phyloP scores from a whole-genome alignment of 139 green algal species.

The Micractinium conductrix region DNA sequence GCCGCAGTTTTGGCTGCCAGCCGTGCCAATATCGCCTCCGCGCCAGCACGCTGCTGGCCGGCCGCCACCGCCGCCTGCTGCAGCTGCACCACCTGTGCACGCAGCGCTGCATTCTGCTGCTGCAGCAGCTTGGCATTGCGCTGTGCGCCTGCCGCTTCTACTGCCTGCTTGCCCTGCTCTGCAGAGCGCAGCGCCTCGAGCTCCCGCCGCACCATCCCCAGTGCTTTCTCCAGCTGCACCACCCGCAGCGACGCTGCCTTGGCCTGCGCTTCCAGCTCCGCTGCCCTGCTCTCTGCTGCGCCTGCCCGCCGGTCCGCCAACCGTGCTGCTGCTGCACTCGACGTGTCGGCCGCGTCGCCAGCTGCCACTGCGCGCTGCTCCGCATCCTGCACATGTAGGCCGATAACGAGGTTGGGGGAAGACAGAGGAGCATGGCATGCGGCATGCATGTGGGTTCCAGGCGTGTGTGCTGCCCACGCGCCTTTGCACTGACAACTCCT shows the following conservation, averaged over 20 bases:
- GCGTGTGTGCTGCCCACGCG: background rate
- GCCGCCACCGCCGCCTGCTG: no score
- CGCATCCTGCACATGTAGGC: background rate
- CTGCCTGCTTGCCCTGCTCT: background rate
- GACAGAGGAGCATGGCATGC: no score
- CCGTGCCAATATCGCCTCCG: no score
- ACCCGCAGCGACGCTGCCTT: constrained; percentile 20
- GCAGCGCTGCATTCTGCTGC: background rate
- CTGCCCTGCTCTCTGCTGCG: background rate
- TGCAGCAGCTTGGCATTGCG: background rate
- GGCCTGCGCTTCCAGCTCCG: constrained; percentile 21
- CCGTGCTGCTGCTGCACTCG: background rate
- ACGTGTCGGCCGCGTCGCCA: background rate
- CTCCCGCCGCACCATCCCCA: background rate
- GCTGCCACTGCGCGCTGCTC: background rate
- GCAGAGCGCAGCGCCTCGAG: background rate
- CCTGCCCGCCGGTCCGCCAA: background rate
- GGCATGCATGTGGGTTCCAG: no score
- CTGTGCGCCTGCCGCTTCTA: background rate
- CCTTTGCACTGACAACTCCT: background rate
- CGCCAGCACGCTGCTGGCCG: no score
- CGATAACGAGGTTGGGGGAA: no score
- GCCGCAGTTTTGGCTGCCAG: no score
- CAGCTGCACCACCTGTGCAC: background rate
- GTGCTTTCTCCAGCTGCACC: constrained; percentile 33